Base-by-base conservation (phyloP, 805 yeast species). In the Kodamaea restingae region DNA sequence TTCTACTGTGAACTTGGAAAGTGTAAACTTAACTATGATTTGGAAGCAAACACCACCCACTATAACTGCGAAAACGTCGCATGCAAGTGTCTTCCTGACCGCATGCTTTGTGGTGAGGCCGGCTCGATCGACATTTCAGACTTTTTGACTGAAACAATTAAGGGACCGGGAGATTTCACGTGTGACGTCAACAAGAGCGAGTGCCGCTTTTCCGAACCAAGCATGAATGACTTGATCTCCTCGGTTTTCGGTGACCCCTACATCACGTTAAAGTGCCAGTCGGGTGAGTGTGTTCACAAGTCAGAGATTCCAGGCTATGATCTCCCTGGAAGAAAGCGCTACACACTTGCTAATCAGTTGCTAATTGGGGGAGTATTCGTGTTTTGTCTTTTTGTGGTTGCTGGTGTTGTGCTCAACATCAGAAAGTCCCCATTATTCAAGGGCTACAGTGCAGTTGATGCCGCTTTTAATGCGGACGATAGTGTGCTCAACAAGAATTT, bases 91-190 rank as follows among this genome's bases (percentile, higher is more conserved):
- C 70, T 91, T 24, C 96, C 98, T 1, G 98, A 78, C 17, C 76
- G 88, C 50, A 88, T 87, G 88, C 70, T 93, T 4, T 93, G 98
- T 68, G 98, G 98, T 26, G 84, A 88, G 52, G 75, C 78, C 7
- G 98, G 98, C 1, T 88, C 96, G 2, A 88, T 93, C 49, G 97
- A 93, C 61, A 86, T 93, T 21, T 82, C 95, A 1, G 98, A 91
- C 40, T 93, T 95, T 60, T 70, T 93, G 44, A 79, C 88, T 2
- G 93, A 90, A 55, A 85, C 95, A 4, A 88, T 93, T 44, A 68
- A 67, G 27, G 98, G 98, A 2, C 98, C 98, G 0, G 98, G 96
- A 22, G 90, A 84, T 46, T 88, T 93, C 53, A 65, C 78, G 3
- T 93, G 98, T 64, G 86, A 88, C 57, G 58, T 85, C 15, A 58